Conservation (phyloP, 371 early-diverging fungal species). For the Apophysomyces trapeziformis region DNA sequence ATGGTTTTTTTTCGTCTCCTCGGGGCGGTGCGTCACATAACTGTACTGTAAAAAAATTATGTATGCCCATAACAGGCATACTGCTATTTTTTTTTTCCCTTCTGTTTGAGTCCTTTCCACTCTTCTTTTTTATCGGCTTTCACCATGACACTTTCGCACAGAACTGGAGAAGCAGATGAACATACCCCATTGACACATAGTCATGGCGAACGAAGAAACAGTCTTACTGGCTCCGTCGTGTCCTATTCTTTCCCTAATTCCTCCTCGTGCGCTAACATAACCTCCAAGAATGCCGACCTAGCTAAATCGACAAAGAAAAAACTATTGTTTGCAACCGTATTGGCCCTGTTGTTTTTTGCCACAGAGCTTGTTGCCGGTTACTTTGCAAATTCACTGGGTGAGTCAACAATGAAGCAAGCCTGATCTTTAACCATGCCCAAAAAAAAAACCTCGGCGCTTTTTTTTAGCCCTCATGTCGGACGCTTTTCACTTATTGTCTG, state of each 20-base stretch:
- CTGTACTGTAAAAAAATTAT: background rate
- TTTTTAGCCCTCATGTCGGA: conserved; percentile 72
- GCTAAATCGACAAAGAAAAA: conserved; percentile 43
- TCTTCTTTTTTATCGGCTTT: background rate
- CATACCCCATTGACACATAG: background rate
- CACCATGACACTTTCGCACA: conserved; percentile 1
- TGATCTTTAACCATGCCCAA: conserved; percentile 21
- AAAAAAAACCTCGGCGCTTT: conserved; percentile 6
- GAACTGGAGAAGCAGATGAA: background rate
- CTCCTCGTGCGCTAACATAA: conserved; percentile 41
- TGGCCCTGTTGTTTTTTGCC: conserved; percentile 69
- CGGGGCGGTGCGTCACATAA: background rate
- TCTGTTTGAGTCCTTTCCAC: background rate
- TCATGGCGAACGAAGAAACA: conserved; percentile 6
- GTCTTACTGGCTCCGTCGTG: background rate
- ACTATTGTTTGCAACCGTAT: conserved; percentile 53
- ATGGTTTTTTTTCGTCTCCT: background rate
- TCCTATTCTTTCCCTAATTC: conserved; percentile 25
- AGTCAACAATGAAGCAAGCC: background rate
- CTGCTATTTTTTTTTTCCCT: conserved; percentile 1
- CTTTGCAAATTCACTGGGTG: conserved; percentile 64
- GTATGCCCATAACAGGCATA: conserved; percentile 2
- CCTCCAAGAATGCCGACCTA: conserved; percentile 25
- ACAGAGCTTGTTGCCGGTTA: conserved; percentile 76
- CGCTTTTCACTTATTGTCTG: conserved; percentile 78